Base-by-base conservation (phyloP, 805 yeast genomes). In the Myxozyma neglecta region DNA sequence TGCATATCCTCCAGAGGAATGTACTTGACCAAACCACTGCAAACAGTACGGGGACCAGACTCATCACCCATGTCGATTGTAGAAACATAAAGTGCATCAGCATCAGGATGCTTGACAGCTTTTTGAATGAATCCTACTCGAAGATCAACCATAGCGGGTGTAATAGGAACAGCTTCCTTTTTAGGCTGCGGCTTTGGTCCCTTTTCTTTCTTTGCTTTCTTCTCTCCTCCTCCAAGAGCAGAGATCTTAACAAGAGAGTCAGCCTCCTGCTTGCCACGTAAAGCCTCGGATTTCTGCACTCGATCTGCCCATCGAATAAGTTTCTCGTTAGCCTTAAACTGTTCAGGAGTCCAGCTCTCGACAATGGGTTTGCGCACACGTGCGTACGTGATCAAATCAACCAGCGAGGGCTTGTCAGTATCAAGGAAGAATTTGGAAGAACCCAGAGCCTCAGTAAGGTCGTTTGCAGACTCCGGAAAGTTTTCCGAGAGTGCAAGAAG, bases 21-120 rank as follows among this genome's bases (percentile, higher is more conserved):
- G 77, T 89, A 85, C 70, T 90, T 90, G 66, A 91, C 97, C 71
- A 94, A 82, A 70, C 99, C 99, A 11, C 97, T 90, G 80, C 99
- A 94, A 60, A 94, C 96, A 36, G 98, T 94, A 81, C 99, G 86
- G 73, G 99, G 99, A 63, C 96, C 96, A 74, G 90, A 97, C 65
- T 81, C 92, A 71, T 94, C 99, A 69, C 99, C 99, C 81, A 89
- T 86, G 66, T 96, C 90, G 71, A 94, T 94, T 56, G 99, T 94
- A 35, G 98, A 94, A 60, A 94, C 97, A 75, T 94, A 94, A 71
- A 94, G 81, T 1, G 97, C 83, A 77, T 94, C 99, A 40, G 99
- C 99, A 75, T 94, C 93, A 66, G 99, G 99, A 79, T 94, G 99
- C 76, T 89, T 90, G 72, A 89, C 81, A 57, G 97, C 97, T 80